Evolutionary conservation across 495 filamentous ascomycete genomes (phyloP), one percentile per base, ranked within the genome.

Genomic region (Hypoxylon intermedium): DNA sequence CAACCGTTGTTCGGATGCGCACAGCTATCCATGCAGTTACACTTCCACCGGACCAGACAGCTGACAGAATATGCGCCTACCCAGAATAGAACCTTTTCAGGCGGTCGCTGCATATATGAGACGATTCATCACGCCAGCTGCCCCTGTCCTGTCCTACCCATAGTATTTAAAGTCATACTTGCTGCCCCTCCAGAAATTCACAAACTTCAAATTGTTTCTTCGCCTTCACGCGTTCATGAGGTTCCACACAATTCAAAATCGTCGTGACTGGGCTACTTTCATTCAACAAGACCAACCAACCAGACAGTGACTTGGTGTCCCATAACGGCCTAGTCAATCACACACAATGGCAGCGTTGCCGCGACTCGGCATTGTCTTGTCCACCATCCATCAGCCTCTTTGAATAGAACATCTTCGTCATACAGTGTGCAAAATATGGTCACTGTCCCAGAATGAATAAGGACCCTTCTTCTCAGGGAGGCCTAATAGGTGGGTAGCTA

Each of bases 331-430:
- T 38, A 23, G 40, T 43, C 9, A 23, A 20, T 31, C 23, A 56
- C 47, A 52, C 47, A 63, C 31, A 57, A 63, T 56, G 59, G 45
- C 59, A 18, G 38, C 41, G 46, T 52, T 20, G 46, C n/a, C n/a
- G n/a, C n/a, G n/a, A n/a, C 51, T 62, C 44, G 51, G 51, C 51
- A 37, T 26, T 20, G 42, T 30, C 33, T 5, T 21, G 5, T n/a
- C 18, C 23, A 41, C 6, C 44, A 20, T 6, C 9, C 43, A 19
- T 37, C 9, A 21, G 26, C 36, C 40, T 45, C 46, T 57, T 63
- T 43, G 40, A 30, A 30, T 19, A 36, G 36, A 9, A 3, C 11
- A 23, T 19, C n/a, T 12, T 42, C 19, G 40, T 42, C 40, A 42
- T 42, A 24, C 40, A 18, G 34, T 37, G 12, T 13, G 7, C 9